phyloP scores from a whole-genome alignment of 2,329 filamentous ascomycete species.

The Diaporthe ilicicola region DNA sequence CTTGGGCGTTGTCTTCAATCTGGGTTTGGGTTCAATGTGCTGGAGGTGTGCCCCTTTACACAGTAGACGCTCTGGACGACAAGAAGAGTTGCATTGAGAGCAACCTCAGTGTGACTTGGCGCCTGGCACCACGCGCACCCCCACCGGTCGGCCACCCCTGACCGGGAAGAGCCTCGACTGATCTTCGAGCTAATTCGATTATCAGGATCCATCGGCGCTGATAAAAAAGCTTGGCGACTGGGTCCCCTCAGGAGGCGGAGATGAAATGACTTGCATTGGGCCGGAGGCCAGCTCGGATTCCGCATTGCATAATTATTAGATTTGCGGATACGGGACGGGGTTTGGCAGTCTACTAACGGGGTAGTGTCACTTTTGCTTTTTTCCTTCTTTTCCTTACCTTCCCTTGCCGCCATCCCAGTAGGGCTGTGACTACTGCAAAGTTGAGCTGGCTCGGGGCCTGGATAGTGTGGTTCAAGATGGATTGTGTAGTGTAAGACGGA shows the following conservation, averaged over 20 bases:
- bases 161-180: conserved; percentile 28
- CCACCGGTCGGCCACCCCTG: conserved; percentile 24
- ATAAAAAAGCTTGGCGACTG: conserved; percentile 24
- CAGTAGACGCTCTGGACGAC: neutral
- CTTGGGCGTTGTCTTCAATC: too few relatives aligned
- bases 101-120: neutral
- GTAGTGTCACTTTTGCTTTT: conserved; percentile 7
- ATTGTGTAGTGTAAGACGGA: conserved; percentile 13
- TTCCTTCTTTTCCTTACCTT: neutral
- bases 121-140: neutral
- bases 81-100: neutral
- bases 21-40: neutral
- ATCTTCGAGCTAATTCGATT: conserved; percentile 30
- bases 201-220: conserved; percentile 23
- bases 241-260: conserved; percentile 21
- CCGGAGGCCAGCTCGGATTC: conserved; percentile 10
- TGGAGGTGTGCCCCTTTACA: neutral
- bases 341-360: neutral
- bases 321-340: neutral
- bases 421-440: conserved; percentile 7
- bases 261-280: conserved; percentile 22
- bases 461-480: conserved; percentile 6
- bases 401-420: neutral
- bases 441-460: neutral
- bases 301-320: conserved; percentile 17